A percentile compares a stretch with the other conserved stretches of the same genome.
Evolutionary conservation across 352 stramenopile genomes (phyloP).

Genomic region (Globisporangium spinosum): DNA sequence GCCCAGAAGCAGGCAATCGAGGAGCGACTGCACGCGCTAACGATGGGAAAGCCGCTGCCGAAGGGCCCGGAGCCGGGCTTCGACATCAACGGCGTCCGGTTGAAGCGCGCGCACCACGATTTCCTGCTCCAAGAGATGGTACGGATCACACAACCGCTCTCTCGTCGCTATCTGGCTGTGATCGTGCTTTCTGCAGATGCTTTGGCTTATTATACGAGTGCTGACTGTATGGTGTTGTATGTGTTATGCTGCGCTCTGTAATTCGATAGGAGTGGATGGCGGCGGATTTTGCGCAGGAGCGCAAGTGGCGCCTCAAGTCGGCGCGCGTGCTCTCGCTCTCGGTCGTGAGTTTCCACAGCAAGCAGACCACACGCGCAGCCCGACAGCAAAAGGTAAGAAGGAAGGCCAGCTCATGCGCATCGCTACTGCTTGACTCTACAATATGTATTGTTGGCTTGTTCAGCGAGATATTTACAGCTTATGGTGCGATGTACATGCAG

Average conservation of each 20-base stretch:
- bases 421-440: not conserved
- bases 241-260: not conserved
- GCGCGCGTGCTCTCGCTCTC: constrained; percentile 69
- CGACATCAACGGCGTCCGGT: constrained; percentile 35
- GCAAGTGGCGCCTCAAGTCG: constrained; percentile 78
- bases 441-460: constrained; percentile 16
- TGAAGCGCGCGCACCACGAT: constrained; percentile 56
- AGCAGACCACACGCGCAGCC: constrained; percentile 28
- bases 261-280: constrained; percentile 86
- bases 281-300: constrained; percentile 90
- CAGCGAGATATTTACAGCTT: no score
- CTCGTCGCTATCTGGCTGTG: not conserved
- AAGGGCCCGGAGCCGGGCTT: constrained; percentile 31
- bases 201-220: not conserved
- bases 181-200: not conserved
- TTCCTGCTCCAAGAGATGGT: constrained; percentile 84
- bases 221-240: not conserved
- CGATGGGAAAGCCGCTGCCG: constrained; percentile 41
- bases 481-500: constrained; percentile 11
- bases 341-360: constrained; percentile 54
- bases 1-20: constrained; percentile 44
- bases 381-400: constrained; percentile 36
- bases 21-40: constrained; percentile 34
- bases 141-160: not conserved
- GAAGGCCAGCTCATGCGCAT: not conserved